These are phyloP conservation scores for Aegilops sharonensis DNA, from an alignment of 176 grass and related monocot species.

Conservation along the genomic window DNA sequence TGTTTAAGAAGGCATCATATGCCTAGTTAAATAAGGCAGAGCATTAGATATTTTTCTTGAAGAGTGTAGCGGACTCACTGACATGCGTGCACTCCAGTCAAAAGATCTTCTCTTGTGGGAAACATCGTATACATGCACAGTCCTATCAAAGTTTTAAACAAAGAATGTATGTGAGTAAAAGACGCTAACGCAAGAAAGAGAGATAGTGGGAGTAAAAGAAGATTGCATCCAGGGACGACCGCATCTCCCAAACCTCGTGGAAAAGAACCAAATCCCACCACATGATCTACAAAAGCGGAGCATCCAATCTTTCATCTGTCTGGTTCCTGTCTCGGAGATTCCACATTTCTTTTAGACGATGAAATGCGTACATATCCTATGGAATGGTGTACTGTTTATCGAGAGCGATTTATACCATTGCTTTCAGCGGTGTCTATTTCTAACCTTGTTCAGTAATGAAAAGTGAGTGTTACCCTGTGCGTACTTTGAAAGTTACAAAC, in stretches of 20 bases:
- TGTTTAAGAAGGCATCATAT: no score
- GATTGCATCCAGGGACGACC: background rate
- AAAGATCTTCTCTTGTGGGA: constrained; percentile 23
- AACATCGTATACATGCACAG: background rate
- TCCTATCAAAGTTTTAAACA: background rate
- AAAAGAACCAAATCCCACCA: constrained; percentile 35
- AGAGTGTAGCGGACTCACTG: background rate
- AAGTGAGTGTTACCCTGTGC: background rate
- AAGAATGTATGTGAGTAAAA: background rate
- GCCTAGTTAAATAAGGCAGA: no score
- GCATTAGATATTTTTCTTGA: no score
- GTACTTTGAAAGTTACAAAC: no score
- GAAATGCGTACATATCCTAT: background rate
- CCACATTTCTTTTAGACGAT: background rate
- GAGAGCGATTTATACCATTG: background rate
- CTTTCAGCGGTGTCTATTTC: background rate
- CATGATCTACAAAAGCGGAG: constrained; percentile 9
- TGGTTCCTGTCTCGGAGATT: background rate
- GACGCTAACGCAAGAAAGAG: background rate
- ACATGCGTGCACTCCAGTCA: background rate
- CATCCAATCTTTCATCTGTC: constrained; percentile 20
- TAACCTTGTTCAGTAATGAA: background rate
- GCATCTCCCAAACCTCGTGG: constrained; percentile 42
- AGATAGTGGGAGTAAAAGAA: background rate
- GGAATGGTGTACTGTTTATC: background rate